Evolutionary conservation across 345 rosid genomes (phyloP), one percentile per base, ranked within the genome.

Genomic region (Capsella bursapastoris): DNA sequence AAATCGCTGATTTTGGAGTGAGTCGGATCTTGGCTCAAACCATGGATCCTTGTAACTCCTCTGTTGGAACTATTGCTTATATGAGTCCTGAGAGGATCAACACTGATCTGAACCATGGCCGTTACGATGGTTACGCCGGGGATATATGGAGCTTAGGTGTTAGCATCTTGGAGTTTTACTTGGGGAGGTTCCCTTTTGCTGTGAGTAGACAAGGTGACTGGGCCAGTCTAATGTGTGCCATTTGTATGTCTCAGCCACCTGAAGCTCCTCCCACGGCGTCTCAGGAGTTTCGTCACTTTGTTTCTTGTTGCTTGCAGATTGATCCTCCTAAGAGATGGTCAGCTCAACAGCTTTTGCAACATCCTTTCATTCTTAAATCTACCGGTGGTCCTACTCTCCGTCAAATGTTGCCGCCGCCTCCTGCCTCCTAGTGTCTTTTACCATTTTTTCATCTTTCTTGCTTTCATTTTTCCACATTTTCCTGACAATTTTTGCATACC

Each of bases 1-100:
- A 95, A 56, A 95, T 95, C 10, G 97, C 99, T 4, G 99, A 95
- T 57, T 95, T 95, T 29, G 99, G 99, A 41, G 99, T 95, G 35
- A 82, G 96, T 61, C 64, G 99, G 66, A 84, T 92, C 71, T 78
- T 95, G 4, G 84, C 91, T 1, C 99, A 95, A 78, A 92, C 99
- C 9, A 90, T 95, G 96, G 97, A 90, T 81, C 90, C 96, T 3
- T 95, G 99, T 68, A 89, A 95, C 53, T 92, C 98, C 1, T 86
- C 99, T 0, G 98, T 95, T 2, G 98, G 98, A 3, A 95, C 98
- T 34, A 92, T 95, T 11, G 99, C 98, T 2, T 95, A 95, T 69
- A 95, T 95, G 99, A 90, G 97, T 57, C 99, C 99, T 0, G 99
- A 95, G 78, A 74, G 97, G 83, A 95, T 95, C 61, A 95, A 95